Conservation (phyloP, 148 eudicot species). For the Persicaria tinctoria region DNA sequence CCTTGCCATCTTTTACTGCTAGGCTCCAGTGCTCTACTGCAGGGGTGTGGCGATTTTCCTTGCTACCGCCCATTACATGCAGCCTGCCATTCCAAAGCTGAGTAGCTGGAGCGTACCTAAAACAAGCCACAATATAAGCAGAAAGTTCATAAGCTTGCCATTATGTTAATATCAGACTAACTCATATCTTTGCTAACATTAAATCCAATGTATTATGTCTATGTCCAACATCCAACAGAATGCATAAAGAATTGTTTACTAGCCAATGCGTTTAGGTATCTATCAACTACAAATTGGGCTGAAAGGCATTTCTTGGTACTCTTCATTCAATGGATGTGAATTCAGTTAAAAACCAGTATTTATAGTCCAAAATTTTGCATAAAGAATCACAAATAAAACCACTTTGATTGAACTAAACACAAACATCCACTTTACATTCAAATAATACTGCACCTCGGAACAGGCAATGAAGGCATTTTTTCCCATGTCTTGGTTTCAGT, state of each 20-base stretch:
- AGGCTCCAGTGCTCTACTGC: constrained; percentile 42
- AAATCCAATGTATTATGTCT: not conserved
- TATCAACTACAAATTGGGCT: too few species aligned
- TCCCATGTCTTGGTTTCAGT: constrained; percentile 27
- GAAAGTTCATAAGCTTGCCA: not conserved
- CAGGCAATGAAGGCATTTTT: constrained; percentile 31
- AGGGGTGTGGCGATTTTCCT: constrained; percentile 40
- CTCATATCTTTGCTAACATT: not conserved
- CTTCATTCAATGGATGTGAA: too few species aligned
- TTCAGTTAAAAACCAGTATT: too few species aligned
- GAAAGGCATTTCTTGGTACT: too few species aligned
- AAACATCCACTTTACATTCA: not conserved
- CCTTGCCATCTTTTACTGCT: constrained; percentile 33
- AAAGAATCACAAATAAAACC: too few species aligned
- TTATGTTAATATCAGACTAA: not conserved
- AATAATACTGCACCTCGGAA: constrained; percentile 19
- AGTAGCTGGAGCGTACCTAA: constrained; percentile 44
- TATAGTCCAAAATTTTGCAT: too few species aligned
- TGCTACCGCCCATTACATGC: constrained; percentile 49
- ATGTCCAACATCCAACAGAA: not conserved
- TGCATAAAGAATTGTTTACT: not conserved
- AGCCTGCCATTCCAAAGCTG: constrained; percentile 45
- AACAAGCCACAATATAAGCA: not conserved
- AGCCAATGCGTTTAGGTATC: too few species aligned
- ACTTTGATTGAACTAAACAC: too few species aligned